Evolutionary conservation across 164 flowering plant species (phyloP).

Genomic region (Annona squamosa): DNA sequence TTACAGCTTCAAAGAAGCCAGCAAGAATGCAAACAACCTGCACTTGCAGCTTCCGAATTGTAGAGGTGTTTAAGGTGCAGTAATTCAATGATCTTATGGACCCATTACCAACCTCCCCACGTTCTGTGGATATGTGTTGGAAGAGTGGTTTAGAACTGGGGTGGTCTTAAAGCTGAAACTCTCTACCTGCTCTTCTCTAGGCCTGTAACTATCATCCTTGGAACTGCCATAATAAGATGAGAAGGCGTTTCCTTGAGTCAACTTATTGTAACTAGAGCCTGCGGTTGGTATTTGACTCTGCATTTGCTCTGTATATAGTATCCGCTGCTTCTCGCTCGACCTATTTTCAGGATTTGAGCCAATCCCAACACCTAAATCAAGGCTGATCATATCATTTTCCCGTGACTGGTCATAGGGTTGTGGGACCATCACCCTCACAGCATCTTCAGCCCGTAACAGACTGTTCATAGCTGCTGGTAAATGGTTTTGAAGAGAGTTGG

Average conservation of each 20-base stretch:
- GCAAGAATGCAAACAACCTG: neutral
- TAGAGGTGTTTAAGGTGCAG: neutral
- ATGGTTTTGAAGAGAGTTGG: neutral
- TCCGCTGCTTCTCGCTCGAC: slow-evolving; percentile 25
- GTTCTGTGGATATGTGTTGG: slow-evolving; percentile 46
- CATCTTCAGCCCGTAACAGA: slow-evolving; percentile 20
- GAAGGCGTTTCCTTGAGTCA: slow-evolving; percentile 26
- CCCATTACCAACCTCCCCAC: slow-evolving; percentile 55
- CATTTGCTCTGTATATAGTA: slow-evolving; percentile 1
- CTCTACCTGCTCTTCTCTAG: slow-evolving; percentile 39
- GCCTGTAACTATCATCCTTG: slow-evolving; percentile 36
- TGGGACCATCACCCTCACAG: neutral
- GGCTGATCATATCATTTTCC: slow-evolving; percentile 53
- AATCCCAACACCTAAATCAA: slow-evolving; percentile 84
- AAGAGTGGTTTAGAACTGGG: slow-evolving; percentile 41
- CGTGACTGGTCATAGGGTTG: slow-evolving; percentile 16
- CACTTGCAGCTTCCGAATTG: neutral
- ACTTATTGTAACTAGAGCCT: slow-evolving; percentile 17
- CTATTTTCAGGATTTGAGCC: slow-evolving; percentile 40
- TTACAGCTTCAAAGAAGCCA: neutral
- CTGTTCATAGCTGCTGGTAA: slow-evolving; percentile 21
- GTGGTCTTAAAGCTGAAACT: slow-evolving; percentile 32
- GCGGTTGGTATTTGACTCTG: neutral
- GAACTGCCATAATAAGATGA: slow-evolving; percentile 33
- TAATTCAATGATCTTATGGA: slow-evolving; percentile 29